phyloP scores from a whole-genome alignment of 2,329 filamentous ascomycete species.

The Coleophoma cylindrospora region DNA sequence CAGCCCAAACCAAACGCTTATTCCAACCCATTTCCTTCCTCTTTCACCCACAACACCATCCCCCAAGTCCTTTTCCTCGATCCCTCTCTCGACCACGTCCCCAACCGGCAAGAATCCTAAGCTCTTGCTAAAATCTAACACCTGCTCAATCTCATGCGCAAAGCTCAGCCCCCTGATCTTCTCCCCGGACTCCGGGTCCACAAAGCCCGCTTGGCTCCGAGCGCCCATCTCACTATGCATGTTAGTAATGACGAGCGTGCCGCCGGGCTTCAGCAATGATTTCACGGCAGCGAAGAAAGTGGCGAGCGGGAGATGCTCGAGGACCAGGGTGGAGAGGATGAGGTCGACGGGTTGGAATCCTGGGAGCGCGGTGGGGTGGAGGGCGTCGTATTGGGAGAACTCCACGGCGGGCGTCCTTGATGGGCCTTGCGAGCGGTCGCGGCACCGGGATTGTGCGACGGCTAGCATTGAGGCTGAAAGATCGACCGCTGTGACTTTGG shows the following conservation, averaged over 20 bases:
- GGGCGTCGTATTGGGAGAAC: constrained; percentile 19
- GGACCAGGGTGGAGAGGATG: constrained; percentile 55
- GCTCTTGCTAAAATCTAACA: constrained; percentile 40
- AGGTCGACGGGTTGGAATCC: constrained; percentile 26
- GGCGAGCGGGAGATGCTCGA: constrained; percentile 55
- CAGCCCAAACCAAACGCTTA: constrained; percentile 47
- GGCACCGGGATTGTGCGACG: constrained; percentile 31
- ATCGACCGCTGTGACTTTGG: constrained; percentile 37
- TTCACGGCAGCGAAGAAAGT: constrained; percentile 43
- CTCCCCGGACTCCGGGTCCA: constrained; percentile 42
- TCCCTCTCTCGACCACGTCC: constrained; percentile 34
- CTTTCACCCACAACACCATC: constrained; percentile 45
- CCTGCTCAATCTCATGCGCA: constrained; percentile 46
- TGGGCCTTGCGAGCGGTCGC: not conserved
- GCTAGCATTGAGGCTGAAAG: constrained; percentile 53
- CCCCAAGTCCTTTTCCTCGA: constrained; percentile 36
- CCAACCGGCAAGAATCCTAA: constrained; percentile 39
- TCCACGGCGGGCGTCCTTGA: not conserved
- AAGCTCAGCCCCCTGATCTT: constrained; percentile 58
- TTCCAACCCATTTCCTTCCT: constrained; percentile 59
- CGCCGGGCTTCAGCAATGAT: constrained; percentile 38
- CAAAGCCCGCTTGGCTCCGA: constrained; percentile 56
- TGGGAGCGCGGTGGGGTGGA: constrained; percentile 18
- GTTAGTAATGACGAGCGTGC: constrained; percentile 55
- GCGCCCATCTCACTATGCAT: constrained; percentile 63